Base-by-base conservation (phyloP, 345 rosid species). In the Eucalyptus polybractea region DNA sequence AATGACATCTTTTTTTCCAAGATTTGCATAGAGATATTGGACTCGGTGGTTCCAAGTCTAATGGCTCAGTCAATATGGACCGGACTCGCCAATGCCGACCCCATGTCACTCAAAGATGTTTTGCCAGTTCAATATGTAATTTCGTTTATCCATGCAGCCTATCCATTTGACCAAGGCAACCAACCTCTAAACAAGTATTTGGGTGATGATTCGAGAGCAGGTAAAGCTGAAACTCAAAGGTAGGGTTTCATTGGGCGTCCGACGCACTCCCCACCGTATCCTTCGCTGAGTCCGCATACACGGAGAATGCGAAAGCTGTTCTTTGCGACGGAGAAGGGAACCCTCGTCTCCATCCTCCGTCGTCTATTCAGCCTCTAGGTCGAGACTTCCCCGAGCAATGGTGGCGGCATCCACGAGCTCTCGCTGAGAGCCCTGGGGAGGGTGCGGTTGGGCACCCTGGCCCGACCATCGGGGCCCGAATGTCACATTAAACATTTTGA, bases 401-500 rank as follows among this genome's bases (percentile, higher is more conserved):
- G 7, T 14, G 72, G 72, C 17, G 33, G 69, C 16, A 31, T 27
- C 72, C 72, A 31, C 37, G 10, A 29, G 3, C 72, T 65, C 72
- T 65, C 72, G 72, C 72, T 97, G 93, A 93, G 91, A 91, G 90
- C 91, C 49, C 88, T 95, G 10, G 97, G 96, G 22, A 92, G 94
- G 87, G 89, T 94, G 27, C 90, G 90, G 58, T 91, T 94, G 72
- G 72, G 72, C 45, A 31, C 90, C 80, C 53, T 50, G 19, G 53
- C 53, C 53, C 53, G 53, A 50, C 17, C 53, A 50, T 50, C 7
- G 53, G 53, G 19, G 53, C 53, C 53, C 2, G 50, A 49, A 49
- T 49, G 50, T 49, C 50, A 49, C 45, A 44, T 44, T 44, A 8
- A 44, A 44, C 9, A 44, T 44, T 44, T 44, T 44, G 45, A 44